Evolutionary conservation across 371 early-diverging fungal species (phyloP).

Genomic region (Umbelopsis sp.): DNA sequence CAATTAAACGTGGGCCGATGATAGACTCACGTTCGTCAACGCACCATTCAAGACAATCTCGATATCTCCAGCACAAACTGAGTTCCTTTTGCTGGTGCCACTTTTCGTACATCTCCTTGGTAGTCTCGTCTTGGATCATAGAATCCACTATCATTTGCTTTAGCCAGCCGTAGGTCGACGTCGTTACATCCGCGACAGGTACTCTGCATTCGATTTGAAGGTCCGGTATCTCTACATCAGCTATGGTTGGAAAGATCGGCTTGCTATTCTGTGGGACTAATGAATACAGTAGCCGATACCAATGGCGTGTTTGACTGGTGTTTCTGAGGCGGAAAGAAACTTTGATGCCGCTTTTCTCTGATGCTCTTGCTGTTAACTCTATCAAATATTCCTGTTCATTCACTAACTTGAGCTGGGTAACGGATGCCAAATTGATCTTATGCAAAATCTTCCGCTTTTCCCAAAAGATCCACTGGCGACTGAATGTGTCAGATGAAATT

Average conservation of each 20-base stretch:
- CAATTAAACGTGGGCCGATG: not conserved
- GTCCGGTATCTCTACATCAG: not conserved
- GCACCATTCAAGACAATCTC: not conserved
- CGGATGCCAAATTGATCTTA: not conserved
- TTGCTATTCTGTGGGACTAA: not conserved
- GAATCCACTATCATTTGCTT: not conserved
- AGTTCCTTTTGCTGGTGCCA: constrained; percentile 7
- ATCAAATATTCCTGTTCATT: not conserved
- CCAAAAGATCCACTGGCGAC: not conserved
- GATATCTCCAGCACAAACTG: not conserved
- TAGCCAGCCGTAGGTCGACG: not conserved
- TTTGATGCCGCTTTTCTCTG: not conserved
- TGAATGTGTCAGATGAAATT: too few species aligned
- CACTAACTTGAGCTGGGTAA: not conserved
- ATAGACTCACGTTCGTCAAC: not conserved
- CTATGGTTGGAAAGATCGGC: not conserved
- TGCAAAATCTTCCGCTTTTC: not conserved
- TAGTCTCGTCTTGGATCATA: not conserved
- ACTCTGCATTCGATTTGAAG: not conserved
- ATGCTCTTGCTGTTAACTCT: not conserved
- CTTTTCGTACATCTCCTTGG: not conserved
- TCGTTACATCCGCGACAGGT: not conserved
- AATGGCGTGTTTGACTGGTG: not conserved
- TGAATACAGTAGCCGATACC: not conserved
- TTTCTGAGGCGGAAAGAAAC: not conserved